Percentiles rank a stretch among this genome's conserved stretches.
These are phyloP conservation scores for Pilaira anomala DNA, from an alignment of 192 early-diverging fungal species.

Conservation along the genomic window DNA sequence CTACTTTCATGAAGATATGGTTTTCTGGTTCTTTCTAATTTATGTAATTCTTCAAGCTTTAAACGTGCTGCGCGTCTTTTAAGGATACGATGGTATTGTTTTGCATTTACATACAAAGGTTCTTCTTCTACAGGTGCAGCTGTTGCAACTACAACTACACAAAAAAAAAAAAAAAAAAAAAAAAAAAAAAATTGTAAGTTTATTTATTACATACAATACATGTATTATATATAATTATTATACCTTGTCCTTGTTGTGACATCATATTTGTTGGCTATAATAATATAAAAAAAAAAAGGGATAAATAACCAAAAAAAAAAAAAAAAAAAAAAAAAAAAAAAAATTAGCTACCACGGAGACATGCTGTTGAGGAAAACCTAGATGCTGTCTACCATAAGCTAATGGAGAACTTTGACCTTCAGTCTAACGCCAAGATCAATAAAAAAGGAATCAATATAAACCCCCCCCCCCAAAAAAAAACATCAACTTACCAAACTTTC, in stretches of 20 bases:
- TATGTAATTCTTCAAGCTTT: constrained; percentile 77
- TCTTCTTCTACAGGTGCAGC: constrained; percentile 51
- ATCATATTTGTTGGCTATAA: too few relatives aligned
- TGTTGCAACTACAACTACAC: too few relatives aligned
- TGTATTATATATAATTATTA: neutral
- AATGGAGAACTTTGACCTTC: constrained; percentile 13
- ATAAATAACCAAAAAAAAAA: too few relatives aligned
- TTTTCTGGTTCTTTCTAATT: constrained; percentile 70
- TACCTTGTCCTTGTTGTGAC: too few relatives aligned
- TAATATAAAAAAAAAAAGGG: too few relatives aligned
- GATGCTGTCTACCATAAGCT: constrained; percentile 6
- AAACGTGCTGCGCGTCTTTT: constrained; percentile 89
- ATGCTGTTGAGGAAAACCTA: constrained; percentile 14
- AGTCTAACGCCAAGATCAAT: constrained; percentile 2
- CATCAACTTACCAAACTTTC: neutral
- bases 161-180: neutral
- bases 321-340: too few relatives aligned
- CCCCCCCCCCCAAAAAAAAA: neutral
- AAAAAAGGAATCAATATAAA: neutral
- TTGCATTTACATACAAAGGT: constrained; percentile 96
- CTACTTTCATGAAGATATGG: constrained; percentile 98
- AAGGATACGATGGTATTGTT: constrained; percentile 97
- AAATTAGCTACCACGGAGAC: constrained; percentile 12
- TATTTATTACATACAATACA: neutral
- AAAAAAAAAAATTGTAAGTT: neutral